These are phyloP conservation scores for Aureobasidium sp. DNA, from an alignment of 2,329 filamentous ascomycete species.

Conservation along the genomic window DNA sequence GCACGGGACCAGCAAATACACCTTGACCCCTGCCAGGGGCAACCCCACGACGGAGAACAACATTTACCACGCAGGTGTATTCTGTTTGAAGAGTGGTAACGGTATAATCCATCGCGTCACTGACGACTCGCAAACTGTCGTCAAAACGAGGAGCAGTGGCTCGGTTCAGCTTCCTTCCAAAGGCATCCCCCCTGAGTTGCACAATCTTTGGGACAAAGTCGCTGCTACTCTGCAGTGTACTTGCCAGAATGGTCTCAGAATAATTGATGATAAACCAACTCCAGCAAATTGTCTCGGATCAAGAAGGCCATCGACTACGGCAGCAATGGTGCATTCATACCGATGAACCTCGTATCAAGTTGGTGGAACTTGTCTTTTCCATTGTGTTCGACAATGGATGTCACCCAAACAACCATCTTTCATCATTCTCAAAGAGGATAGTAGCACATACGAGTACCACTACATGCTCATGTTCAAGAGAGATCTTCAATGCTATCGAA, in stretches of 20 bases:
- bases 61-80: background rate
- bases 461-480: too few relatives aligned
- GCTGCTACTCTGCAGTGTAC: background rate
- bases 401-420: too few relatives aligned
- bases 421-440: too few relatives aligned
- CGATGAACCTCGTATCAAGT: background rate
- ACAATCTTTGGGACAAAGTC: background rate
- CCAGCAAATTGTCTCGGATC: background rate
- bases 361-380: background rate
- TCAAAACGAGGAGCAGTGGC: background rate
- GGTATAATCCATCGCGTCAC: background rate
- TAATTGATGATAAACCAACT: background rate
- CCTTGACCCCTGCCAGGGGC: accelerated
- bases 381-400: too few relatives aligned
- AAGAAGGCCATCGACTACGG: background rate
- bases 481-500: too few relatives aligned
- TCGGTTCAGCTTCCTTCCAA: background rate
- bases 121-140: background rate
- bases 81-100: background rate
- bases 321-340: background rate
- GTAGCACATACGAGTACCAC: too few relatives aligned
- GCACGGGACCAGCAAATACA: background rate
- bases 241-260: background rate
- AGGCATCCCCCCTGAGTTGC: background rate
- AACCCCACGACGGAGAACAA: too few relatives aligned